Evolutionary conservation across 208 protist species (phyloP).

Genomic region (Leishmania tarentolae): DNA sequence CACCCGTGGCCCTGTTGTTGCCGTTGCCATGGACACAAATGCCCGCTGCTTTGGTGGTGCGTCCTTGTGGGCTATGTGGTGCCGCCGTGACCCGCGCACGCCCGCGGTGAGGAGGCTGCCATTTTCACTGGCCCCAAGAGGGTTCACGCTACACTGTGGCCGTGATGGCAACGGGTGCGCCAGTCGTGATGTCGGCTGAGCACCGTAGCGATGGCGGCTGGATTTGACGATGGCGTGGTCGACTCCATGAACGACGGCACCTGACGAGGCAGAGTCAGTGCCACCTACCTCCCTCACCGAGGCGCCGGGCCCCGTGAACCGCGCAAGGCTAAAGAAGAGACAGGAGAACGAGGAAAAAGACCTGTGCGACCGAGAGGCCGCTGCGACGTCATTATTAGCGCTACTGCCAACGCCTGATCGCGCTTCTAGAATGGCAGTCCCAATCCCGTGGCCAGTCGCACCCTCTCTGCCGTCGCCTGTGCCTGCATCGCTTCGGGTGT

Average conservation of each 20-base stretch:
- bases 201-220: background rate
- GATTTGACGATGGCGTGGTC: background rate
- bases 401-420: background rate
- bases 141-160: background rate
- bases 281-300: background rate
- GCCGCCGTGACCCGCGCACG: constrained; percentile 1
- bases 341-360: constrained; percentile 6
- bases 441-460: background rate
- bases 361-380: background rate
- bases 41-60: constrained; percentile 3
- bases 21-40: background rate
- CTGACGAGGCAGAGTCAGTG: background rate
- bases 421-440: background rate
- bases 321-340: constrained; percentile 3
- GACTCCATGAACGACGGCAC: background rate
- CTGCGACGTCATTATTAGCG: background rate
- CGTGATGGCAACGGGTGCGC: background rate
- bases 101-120: background rate
- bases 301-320: background rate
- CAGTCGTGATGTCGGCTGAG: background rate
- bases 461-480: background rate
- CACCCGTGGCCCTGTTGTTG: background rate
- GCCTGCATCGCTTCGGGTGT: background rate
- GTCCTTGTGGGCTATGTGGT: background rate
- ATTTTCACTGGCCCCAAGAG: background rate